Evolutionary conservation across 2,329 filamentous ascomycete species (phyloP), one percentile per base, ranked within the genome.

Genomic region (Rosellinia necatrix): DNA sequence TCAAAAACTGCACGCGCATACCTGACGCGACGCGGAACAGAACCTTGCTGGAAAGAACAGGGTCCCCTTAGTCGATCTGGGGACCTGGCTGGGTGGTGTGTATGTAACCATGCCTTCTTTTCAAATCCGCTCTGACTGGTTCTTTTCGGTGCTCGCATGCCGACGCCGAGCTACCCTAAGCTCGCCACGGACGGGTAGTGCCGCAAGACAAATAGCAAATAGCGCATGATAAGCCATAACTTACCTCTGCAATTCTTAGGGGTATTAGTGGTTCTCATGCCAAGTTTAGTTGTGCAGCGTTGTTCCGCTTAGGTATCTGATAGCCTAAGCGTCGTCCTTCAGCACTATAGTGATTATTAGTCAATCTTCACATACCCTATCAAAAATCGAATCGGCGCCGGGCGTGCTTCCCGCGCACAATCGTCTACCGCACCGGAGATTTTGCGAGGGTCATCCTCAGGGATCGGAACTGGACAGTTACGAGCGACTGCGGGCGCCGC

Each of bases 101-200:
- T 6, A 38, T 13, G 15, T 15, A 37, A 48, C 37, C 44, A 34
- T 9, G 30, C 29, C 32, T 48, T 32, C 25, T 44, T 48, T 10
- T 38, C 44, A 48, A 48, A 49, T 41, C 32, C 25, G 29, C 19
- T 30, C 5, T 12, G 15, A 6, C 29, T 15, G 34, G 47, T 25
- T 49, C 35, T 19, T 21, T 3, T 42, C 47, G 47, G 47, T 25
- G 37, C 13, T 27, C 35, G 47, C 25, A 34, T 37, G 25, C 47
- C 47, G 47, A 41, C 15, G 22, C 15, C 35, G 35, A 32, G 35
- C 3, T 24, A 8, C 19, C 34, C 34, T 17, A 7, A 7, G 13
- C 9, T 42, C 8, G 9, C 8, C 13, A 27, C 25, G 22, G 6
- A n/a, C 9, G 3, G 25, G 4, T 2, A n/a, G 24, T 6, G 15